phyloP scores from a whole-genome alignment of 1,284 basidiomycete species.

The Cutaneotrichosporon cavernicola region DNA sequence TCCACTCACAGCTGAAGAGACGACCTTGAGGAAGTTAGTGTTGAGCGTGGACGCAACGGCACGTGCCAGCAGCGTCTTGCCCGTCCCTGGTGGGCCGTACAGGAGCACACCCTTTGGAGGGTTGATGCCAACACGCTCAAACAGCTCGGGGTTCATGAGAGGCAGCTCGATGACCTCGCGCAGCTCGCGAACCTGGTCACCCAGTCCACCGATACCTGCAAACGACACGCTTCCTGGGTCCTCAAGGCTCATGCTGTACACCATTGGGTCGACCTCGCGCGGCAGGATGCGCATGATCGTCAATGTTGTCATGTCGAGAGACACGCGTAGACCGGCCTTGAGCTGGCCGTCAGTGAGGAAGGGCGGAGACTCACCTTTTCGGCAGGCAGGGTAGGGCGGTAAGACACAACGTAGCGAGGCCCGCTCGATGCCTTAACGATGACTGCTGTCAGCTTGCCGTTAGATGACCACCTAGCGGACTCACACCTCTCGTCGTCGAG shows the following conservation, averaged over 20 bases:
- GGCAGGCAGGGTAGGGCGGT: conserved; percentile 86
- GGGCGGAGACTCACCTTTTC: conserved; percentile 59
- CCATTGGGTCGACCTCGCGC: conserved; percentile 94
- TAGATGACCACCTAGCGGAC: conserved; percentile 41
- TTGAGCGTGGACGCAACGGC: conserved; percentile 94
- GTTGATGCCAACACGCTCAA: conserved; percentile 90
- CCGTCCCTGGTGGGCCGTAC: conserved; percentile 92
- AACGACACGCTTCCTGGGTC: conserved; percentile 94
- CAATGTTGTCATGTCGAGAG: conserved; percentile 98
- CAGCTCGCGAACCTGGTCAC: conserved; percentile 94
- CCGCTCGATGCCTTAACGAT: conserved; percentile 99
- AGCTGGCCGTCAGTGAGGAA: conserved; percentile 55
- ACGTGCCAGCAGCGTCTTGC: conserved; percentile 91
- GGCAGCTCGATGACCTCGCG: conserved; percentile 97
- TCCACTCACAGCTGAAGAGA: conserved; percentile 73
- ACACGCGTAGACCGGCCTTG: conserved; percentile 91
- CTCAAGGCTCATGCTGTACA: conserved; percentile 99
- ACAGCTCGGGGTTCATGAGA: conserved; percentile 91
- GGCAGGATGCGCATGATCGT: conserved; percentile 99
- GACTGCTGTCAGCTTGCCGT: conserved; percentile 58
- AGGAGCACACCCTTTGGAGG: conserved; percentile 97
- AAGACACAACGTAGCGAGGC: conserved; percentile 98
- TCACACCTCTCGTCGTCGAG: conserved; percentile 95
- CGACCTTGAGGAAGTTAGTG: conserved; percentile 98
- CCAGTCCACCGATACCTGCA: conserved; percentile 93